Evolutionary conservation across 257 asterid genomes (phyloP).

Genomic region (Leonotis leonurus): DNA sequence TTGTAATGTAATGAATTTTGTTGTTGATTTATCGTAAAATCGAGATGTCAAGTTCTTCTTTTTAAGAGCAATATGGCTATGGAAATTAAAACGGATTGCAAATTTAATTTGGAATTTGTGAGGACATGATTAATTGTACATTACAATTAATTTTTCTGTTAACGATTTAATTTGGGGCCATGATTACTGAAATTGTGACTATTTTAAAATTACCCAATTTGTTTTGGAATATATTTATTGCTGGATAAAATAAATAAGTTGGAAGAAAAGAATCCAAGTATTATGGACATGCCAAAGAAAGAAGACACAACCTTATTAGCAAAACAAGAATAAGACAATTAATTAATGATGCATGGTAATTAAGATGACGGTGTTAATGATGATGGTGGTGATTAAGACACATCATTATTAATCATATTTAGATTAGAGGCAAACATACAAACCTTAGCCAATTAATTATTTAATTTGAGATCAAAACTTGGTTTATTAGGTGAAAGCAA

Average conservation of each 20-base stretch:
- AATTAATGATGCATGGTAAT: too few species aligned
- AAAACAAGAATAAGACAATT: neutral
- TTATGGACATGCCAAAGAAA: neutral
- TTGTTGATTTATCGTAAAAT: too few species aligned
- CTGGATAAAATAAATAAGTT: neutral
- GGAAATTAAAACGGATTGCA: too few species aligned
- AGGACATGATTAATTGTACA: too few species aligned
- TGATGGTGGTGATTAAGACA: conserved; percentile 13
- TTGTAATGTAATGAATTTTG: too few species aligned
- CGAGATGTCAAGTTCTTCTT: too few species aligned
- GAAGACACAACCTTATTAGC: neutral
- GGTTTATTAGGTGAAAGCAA: conserved; percentile 12
- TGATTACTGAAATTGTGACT: too few species aligned
- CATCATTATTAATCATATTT: neutral
- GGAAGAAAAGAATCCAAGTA: conserved; percentile 1
- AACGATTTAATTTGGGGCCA: too few species aligned
- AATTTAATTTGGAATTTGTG: too few species aligned
- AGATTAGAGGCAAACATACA: conserved; percentile 12
- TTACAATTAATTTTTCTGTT: too few species aligned
- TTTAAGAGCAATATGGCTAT: too few species aligned
- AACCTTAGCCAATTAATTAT: neutral
- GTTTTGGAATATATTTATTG: neutral
- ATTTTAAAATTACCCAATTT: too few species aligned
- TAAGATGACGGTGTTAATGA: neutral
- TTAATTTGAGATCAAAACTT: neutral